These are phyloP conservation scores for Aspergillus udagawae DNA, from an alignment of 2,329 filamentous ascomycete genomes.

Conservation along the genomic window DNA sequence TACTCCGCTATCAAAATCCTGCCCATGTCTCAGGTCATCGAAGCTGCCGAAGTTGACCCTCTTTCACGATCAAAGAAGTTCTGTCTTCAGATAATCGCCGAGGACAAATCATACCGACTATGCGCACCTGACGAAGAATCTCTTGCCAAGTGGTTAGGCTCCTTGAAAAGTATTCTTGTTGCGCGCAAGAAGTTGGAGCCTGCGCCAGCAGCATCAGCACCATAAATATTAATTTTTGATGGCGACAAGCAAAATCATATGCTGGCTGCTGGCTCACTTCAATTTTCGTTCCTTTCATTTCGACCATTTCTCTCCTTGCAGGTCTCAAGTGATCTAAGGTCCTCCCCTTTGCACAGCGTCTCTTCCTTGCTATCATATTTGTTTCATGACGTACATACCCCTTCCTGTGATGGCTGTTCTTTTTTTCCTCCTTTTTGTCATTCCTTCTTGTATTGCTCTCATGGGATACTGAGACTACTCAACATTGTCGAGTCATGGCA, in stretches of 20 bases:
- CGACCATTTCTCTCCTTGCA: background rate
- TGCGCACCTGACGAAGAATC: constrained; percentile 76
- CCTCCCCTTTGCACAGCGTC: background rate
- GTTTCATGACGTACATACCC: constrained; percentile 17
- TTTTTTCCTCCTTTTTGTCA: background rate
- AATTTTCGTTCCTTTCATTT: background rate
- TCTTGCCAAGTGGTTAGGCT: constrained; percentile 78
- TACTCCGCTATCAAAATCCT: constrained; percentile 83
- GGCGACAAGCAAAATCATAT: background rate
- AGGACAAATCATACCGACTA: constrained; percentile 79
- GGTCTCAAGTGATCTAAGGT: background rate
- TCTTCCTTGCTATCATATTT: constrained; percentile 5
- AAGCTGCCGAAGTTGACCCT: constrained; percentile 88
- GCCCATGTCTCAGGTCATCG: constrained; percentile 72
- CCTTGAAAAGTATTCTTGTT: constrained; percentile 69
- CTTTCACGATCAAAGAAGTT: constrained; percentile 77
- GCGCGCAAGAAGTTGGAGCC: constrained; percentile 32
- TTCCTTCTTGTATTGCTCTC: background rate
- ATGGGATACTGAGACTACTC: background rate
- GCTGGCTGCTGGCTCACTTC: background rate
- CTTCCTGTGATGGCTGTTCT: constrained; percentile 1
- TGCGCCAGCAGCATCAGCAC: constrained; percentile 9
- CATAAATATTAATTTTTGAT: background rate
- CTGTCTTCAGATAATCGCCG: constrained; percentile 89
- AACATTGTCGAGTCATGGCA: background rate